A percentile compares a stretch with the other conserved stretches of the same genome.
Evolutionary conservation across 768 basidiomycete species (phyloP).

Genomic region (Tephrocybe sp.): DNA sequence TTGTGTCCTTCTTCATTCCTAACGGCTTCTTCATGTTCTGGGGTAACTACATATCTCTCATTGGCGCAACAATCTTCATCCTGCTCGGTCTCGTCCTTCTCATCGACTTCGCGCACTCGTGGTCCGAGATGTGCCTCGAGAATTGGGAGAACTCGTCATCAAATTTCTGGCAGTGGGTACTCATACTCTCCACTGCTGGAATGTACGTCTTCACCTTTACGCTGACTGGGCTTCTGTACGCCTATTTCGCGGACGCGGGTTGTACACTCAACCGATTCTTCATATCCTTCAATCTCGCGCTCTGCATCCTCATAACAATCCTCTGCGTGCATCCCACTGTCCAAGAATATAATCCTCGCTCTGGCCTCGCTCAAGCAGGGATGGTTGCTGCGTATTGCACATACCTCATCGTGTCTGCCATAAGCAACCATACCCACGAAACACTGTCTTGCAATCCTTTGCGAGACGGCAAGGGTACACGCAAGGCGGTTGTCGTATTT

Average conservation of each 20-base stretch:
- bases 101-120: slow-evolving; percentile 97
- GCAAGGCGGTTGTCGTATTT: slow-evolving; percentile 83
- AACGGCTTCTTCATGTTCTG: slow-evolving; percentile 98
- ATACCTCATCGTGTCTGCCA: slow-evolving; percentile 91
- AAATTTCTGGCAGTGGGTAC: slow-evolving; percentile 93
- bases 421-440: slow-evolving; percentile 87
- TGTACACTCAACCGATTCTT: slow-evolving; percentile 96
- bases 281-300: slow-evolving; percentile 89
- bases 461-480: slow-evolving; percentile 63
- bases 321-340: slow-evolving; percentile 82
- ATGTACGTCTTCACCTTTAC: slow-evolving; percentile 86
- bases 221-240: slow-evolving; percentile 86
- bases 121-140: slow-evolving; percentile 96
- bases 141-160: slow-evolving; percentile 91
- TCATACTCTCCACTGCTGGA: slow-evolving; percentile 87
- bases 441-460: slow-evolving; percentile 84
- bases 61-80: slow-evolving; percentile 94
- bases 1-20: slow-evolving; percentile 90
- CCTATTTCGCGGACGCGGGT: slow-evolving; percentile 83
- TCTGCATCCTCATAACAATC: slow-evolving; percentile 78
- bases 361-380: slow-evolving; percentile 90
- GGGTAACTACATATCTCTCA: slow-evolving; percentile 89
- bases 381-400: slow-evolving; percentile 99
- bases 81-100: slow-evolving; percentile 95
- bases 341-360: slow-evolving; percentile 91